Evolutionary conservation across 805 yeast genomes (phyloP).

Genomic region (Starmerella cellae): DNA sequence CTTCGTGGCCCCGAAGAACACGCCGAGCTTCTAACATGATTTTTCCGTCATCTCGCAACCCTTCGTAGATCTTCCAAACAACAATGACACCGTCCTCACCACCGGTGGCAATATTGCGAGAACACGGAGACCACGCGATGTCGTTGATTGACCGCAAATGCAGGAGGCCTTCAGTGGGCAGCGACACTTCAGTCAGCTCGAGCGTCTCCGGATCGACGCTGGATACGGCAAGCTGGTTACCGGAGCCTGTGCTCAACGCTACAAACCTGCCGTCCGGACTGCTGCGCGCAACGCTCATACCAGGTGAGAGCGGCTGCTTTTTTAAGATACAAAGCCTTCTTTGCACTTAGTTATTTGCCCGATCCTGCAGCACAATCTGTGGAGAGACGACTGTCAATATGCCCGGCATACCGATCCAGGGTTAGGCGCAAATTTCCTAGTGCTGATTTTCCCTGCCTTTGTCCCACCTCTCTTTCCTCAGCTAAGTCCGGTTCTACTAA

Average conservation of each 20-base stretch:
- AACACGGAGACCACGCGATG: slow-evolving; percentile 64
- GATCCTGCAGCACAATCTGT: too few species aligned
- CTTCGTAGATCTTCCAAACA: slow-evolving; percentile 45
- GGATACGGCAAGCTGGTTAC: slow-evolving; percentile 13
- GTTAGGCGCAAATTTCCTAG: too few species aligned
- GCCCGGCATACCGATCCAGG: too few species aligned
- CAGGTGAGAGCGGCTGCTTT: too few species aligned
- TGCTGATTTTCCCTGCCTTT: too few species aligned
- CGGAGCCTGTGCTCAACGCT: slow-evolving; percentile 47
- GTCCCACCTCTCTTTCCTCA: too few species aligned
- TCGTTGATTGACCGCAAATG: slow-evolving; percentile 65
- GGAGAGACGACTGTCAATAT: too few species aligned
- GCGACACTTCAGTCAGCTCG: neutral
- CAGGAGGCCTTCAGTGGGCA: slow-evolving; percentile 28
- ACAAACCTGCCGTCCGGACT: slow-evolving; percentile 42
- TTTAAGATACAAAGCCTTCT: too few species aligned
- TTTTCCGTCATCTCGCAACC: neutral
- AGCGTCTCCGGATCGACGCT: neutral
- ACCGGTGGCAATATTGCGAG: slow-evolving; percentile 61
- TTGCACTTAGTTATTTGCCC: too few species aligned
- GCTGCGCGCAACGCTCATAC: slow-evolving; percentile 15
- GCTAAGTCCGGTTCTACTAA: too few species aligned
- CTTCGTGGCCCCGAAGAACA: slow-evolving; percentile 63
- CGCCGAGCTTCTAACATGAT: slow-evolving; percentile 31
- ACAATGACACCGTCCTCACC: slow-evolving; percentile 75